Conservation (phyloP, 768 basidiomycete genomes). For the Serpula lacrymans region DNA sequence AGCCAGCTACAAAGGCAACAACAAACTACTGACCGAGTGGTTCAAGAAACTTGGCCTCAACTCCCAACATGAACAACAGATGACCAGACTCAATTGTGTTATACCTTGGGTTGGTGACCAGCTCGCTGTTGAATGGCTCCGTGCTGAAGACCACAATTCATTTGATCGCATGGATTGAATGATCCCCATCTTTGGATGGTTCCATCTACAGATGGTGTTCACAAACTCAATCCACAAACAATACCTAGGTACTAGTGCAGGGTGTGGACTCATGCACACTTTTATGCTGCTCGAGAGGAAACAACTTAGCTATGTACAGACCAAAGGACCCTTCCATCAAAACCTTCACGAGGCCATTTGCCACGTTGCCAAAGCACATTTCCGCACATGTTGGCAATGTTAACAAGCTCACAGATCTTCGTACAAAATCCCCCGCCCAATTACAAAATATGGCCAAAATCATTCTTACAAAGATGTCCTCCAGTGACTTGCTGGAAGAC, state of each 20-base stretch:
- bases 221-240: slow-evolving; percentile 40
- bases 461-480: slow-evolving; percentile 26
- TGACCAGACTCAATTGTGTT: slow-evolving; percentile 17
- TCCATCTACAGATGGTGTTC: slow-evolving; percentile 39
- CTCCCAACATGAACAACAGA: slow-evolving; percentile 16
- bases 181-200: slow-evolving; percentile 34
- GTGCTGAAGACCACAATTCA: slow-evolving; percentile 33
- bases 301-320: slow-evolving; percentile 9
- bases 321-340: slow-evolving; percentile 20
- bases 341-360: slow-evolving; percentile 29
- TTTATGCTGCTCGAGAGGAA: slow-evolving; percentile 18
- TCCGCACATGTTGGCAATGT: slow-evolving; percentile 27
- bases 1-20: slow-evolving; percentile 38
- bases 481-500: slow-evolving; percentile 17
- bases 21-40: slow-evolving; percentile 28
- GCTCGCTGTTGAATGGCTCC: slow-evolving; percentile 34
- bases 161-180: slow-evolving; percentile 37
- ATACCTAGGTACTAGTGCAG: slow-evolving; percentile 29
- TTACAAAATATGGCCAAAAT: slow-evolving; percentile 23
- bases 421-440: slow-evolving; percentile 17
- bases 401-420: slow-evolving; percentile 23
- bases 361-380: slow-evolving; percentile 35
- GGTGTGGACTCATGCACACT: slow-evolving; percentile 15
- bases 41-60: slow-evolving; percentile 23
- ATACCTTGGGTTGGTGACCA: slow-evolving; percentile 36